phyloP scores from a whole-genome alignment of 2,329 filamentous ascomycete species.

The Phialophora macrospora region DNA sequence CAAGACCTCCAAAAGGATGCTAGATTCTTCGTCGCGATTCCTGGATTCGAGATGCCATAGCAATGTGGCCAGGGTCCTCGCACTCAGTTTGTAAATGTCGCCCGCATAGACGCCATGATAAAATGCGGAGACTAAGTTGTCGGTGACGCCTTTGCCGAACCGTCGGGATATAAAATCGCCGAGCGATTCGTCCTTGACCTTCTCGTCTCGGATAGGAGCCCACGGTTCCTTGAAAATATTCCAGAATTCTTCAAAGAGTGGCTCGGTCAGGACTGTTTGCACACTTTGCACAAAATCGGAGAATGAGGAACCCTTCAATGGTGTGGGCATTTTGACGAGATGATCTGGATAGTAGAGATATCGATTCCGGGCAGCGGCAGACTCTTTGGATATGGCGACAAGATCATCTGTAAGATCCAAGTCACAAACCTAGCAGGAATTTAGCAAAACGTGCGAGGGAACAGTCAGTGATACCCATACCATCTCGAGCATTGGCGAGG shows the following conservation, averaged over 20 bases:
- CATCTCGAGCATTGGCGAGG: conserved; percentile 71
- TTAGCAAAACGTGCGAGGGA: conserved; percentile 6
- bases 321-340: conserved; percentile 67
- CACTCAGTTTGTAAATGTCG: conserved; percentile 80
- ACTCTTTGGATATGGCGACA: conserved; percentile 56
- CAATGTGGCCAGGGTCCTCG: conserved; percentile 64
- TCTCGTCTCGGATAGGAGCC: conserved; percentile 39
- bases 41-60: conserved; percentile 55
- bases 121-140: conserved; percentile 75
- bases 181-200: conserved; percentile 70
- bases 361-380: conserved; percentile 65
- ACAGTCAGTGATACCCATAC: conserved; percentile 53
- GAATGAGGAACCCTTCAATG: conserved; percentile 37
- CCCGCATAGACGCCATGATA: conserved; percentile 93
- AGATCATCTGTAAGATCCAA: conserved; percentile 63
- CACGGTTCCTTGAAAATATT: conserved; percentile 42
- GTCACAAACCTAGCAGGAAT: conserved; percentile 57
- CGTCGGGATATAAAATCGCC: conserved; percentile 66
- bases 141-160: conserved; percentile 60
- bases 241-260: conserved; percentile 59
- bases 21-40: conserved; percentile 21
- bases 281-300: conserved; percentile 43
- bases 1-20: conserved; percentile 20
- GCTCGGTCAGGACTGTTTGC: conserved; percentile 55
- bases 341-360: conserved; percentile 90